phyloP scores from a whole-genome alignment of 2,329 filamentous ascomycete species.

The Cladosporium sp. region DNA sequence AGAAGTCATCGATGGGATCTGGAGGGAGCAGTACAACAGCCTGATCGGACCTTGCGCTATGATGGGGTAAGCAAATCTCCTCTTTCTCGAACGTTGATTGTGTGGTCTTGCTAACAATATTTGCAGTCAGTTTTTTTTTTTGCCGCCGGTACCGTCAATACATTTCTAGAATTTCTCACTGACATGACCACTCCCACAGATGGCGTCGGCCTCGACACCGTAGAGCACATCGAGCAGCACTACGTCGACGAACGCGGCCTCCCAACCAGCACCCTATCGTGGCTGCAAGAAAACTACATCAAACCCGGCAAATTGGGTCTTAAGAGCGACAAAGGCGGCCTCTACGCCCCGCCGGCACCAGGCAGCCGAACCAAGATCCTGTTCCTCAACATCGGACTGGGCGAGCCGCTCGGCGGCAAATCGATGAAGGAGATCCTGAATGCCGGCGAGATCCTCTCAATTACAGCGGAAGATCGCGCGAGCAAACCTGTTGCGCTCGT shows the following conservation, averaged over 20 bases:
- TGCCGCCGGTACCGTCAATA: neutral
- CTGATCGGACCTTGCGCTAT: constrained; percentile 40
- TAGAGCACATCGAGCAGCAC: constrained; percentile 56
- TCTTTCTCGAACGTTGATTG: too few species aligned
- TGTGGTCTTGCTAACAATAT: neutral
- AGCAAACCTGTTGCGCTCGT: constrained; percentile 22
- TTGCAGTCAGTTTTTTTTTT: neutral
- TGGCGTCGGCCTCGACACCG: constrained; percentile 55
- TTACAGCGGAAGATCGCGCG: constrained; percentile 23
- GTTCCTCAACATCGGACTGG: constrained; percentile 25
- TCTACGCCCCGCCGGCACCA: constrained; percentile 17
- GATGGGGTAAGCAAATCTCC: constrained; percentile 39
- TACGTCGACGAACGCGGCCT: constrained; percentile 55
- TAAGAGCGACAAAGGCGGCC: constrained; percentile 29
- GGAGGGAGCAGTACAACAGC: constrained; percentile 40
- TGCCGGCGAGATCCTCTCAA: constrained; percentile 27
- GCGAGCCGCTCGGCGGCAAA: neutral
- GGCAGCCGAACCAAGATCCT: constrained; percentile 24
- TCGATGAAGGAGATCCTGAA: constrained; percentile 19
- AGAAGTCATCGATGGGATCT: constrained; percentile 54
- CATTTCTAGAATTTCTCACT: neutral
- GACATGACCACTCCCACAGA: constrained; percentile 31
- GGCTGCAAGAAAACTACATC: constrained; percentile 49
- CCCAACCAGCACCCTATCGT: constrained; percentile 44
- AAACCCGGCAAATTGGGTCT: constrained; percentile 50